phyloP scores from a whole-genome alignment of 441 rosid genomes.

The California macrophylla region DNA sequence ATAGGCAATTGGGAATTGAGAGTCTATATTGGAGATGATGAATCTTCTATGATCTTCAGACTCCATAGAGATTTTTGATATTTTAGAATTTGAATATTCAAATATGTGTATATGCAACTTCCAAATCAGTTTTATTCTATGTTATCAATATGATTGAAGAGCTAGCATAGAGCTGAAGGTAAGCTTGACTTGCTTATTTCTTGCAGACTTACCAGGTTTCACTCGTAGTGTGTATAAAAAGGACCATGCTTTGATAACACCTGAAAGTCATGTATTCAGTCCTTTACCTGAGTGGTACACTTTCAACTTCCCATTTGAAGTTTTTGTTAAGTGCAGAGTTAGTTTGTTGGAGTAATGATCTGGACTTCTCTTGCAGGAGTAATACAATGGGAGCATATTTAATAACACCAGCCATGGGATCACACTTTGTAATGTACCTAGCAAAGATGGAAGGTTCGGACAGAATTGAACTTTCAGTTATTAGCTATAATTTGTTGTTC shows the following conservation, averaged over 20 bases:
- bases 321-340: slow-evolving; percentile 9
- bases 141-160: not conserved
- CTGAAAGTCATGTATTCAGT: slow-evolving; percentile 86
- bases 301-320: slow-evolving; percentile 15
- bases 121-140: not conserved
- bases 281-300: slow-evolving; percentile 72
- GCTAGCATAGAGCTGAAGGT: not conserved
- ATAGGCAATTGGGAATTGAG: not conserved
- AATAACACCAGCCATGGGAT: slow-evolving; percentile 75
- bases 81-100: not conserved
- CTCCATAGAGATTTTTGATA: not conserved
- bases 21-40: not conserved
- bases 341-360: slow-evolving; percentile 17
- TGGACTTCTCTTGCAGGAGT: slow-evolving; percentile 41
- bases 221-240: slow-evolving; percentile 65
- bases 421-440: slow-evolving; percentile 81
- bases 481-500: slow-evolving; percentile 5
- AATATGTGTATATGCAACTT: not conserved
- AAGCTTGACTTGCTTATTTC: slow-evolving; percentile 18
- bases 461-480: slow-evolving; percentile 7
- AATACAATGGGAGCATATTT: slow-evolving; percentile 73
- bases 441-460: slow-evolving; percentile 76
- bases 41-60: not conserved
- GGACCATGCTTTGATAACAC: slow-evolving; percentile 75
- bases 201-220: slow-evolving; percentile 79